Evolutionary conservation across 2,329 filamentous ascomycete genomes (phyloP).

Genomic region (Fusarium bactridioides): DNA sequence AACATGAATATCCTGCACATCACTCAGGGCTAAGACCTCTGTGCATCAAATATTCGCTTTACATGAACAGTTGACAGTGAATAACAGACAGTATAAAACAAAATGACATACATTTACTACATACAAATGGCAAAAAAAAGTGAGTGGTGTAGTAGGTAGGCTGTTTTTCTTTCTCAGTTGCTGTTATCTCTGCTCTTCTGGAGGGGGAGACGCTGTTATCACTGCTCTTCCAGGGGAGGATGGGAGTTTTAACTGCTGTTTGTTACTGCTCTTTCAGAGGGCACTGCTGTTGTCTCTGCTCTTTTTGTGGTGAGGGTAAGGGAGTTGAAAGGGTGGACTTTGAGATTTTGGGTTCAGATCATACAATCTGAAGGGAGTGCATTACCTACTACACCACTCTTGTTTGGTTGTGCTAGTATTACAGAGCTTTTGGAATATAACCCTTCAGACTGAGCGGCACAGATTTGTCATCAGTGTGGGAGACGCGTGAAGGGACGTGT

Average conservation of each 20-base stretch:
- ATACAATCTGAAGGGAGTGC: neutral
- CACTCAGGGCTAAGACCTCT: constrained; percentile 50
- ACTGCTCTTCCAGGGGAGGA: neutral
- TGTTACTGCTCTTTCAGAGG: neutral
- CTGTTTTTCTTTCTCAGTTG: neutral
- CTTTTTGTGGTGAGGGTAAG: too few relatives aligned
- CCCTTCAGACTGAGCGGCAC: accelerated
- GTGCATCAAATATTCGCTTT: constrained; percentile 47
- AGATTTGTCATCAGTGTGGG: accelerated
- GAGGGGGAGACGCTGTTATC: neutral
- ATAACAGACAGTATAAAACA: accelerated
- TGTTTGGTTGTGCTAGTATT: neutral
- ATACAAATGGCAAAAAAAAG: neutral
- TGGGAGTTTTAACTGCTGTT: neutral
- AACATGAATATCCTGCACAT: accelerated
- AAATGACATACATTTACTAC: accelerated
- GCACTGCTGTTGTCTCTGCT: neutral
- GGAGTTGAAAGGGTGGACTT: neutral
- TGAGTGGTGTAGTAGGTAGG: neutral
- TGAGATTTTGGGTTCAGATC: neutral
- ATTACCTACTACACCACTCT: neutral
- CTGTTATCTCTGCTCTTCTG: neutral
- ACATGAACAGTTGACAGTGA: neutral
- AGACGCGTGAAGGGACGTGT: too few relatives aligned
- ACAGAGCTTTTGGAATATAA: neutral